phyloP scores from a whole-genome alignment of 371 early-diverging fungal genomes.

The Capniomyces stellatus region DNA sequence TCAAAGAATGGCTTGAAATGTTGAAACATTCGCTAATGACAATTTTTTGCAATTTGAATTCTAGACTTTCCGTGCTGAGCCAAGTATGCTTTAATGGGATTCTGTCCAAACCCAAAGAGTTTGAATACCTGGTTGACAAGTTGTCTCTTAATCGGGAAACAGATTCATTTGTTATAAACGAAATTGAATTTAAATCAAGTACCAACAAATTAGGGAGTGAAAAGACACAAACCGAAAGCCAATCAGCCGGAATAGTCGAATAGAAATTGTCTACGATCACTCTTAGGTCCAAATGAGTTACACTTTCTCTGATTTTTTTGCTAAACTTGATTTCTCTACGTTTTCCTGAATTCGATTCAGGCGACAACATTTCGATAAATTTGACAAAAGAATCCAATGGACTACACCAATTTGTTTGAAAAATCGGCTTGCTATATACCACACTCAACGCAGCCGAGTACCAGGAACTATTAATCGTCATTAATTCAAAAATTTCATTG shows the following conservation, averaged over 20 bases:
- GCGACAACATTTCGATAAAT: too few species aligned
- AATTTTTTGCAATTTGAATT: not conserved
- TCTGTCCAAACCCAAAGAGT: not conserved
- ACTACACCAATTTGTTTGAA: too few species aligned
- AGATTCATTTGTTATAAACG: not conserved
- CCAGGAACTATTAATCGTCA: too few species aligned
- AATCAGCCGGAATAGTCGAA: not conserved
- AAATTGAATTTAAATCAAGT: not conserved
- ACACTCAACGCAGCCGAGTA: too few species aligned
- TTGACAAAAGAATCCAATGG: too few species aligned
- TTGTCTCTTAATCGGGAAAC: not conserved
- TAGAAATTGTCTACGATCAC: slow-evolving; percentile 1
- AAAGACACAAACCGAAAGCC: not conserved
- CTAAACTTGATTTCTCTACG: too few species aligned
- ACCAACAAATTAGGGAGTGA: not conserved
- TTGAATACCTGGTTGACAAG: not conserved
- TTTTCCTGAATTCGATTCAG: not conserved
- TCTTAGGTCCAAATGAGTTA: not conserved
- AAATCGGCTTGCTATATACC: too few species aligned
- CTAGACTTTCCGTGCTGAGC: not conserved
- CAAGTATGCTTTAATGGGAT: not conserved
- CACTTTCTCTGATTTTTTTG: not conserved
- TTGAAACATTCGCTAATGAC: not conserved
- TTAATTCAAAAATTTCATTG: too few species aligned
- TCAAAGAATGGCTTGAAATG: not conserved